phyloP scores from a whole-genome alignment of 176 grass and related monocot species.

The Rhynchospora pubera region DNA sequence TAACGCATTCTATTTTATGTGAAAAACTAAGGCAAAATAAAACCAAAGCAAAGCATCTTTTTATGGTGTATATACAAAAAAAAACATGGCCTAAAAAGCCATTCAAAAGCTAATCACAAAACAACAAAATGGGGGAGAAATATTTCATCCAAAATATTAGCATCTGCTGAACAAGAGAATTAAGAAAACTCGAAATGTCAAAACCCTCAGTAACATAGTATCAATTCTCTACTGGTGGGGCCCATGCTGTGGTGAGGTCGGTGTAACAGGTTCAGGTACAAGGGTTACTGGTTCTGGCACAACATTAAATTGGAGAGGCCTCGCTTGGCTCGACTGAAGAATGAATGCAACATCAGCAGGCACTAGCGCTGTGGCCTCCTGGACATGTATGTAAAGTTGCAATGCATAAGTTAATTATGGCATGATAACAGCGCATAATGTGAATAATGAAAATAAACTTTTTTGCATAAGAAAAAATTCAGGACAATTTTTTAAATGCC shows the following conservation, averaged over 20 bases:
- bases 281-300: slow-evolving; percentile 33
- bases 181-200: background rate
- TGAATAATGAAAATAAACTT: background rate
- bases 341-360: slow-evolving; percentile 69
- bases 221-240: slow-evolving; percentile 32
- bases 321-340: slow-evolving; percentile 45
- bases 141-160: background rate
- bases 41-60: background rate
- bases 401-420: background rate
- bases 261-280: slow-evolving; percentile 6
- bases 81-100: background rate
- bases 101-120: background rate
- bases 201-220: background rate
- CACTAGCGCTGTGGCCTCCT: slow-evolving; percentile 56
- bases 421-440: background rate
- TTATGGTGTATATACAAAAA: slow-evolving; percentile 10
- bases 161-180: background rate
- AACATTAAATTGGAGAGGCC: slow-evolving; percentile 49
- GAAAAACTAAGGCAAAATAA: background rate
- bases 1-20: background rate
- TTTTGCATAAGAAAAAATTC: background rate
- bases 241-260: slow-evolving; percentile 31
- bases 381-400: slow-evolving; percentile 3
- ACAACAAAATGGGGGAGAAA: background rate
- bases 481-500: slow-evolving; percentile 3